Base-by-base conservation (phyloP, 1,284 basidiomycete species). In the Apiotrichum akiyoshidainum region DNA sequence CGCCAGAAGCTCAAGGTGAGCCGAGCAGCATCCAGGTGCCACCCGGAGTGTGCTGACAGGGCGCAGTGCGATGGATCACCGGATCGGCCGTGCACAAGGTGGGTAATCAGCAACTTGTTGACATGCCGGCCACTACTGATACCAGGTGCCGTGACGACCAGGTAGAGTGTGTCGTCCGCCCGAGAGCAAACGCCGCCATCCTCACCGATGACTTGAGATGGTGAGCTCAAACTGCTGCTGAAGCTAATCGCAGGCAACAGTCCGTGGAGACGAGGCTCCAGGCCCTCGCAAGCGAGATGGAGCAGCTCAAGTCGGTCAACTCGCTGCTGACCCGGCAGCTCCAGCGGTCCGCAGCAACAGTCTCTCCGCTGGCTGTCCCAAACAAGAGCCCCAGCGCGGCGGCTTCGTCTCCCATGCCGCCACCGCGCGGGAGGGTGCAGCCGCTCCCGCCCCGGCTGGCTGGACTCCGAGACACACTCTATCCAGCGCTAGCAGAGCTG, bases 1-100 rank as follows among this genome's bases (percentile, higher is more conserved):
- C 42, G 63, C 9, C 60, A 61, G 33, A 65, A 65, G 47, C 54
- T 65, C 34, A 65, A 65, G 57, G 63, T 59, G 49, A 13, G 59
- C 26, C 26, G n/a, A n/a, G n/a, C 41, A 16, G 17, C n/a, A 14
- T 37, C 34, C 10, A 7, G 8, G 26, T 16, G 14, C 37, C 37
- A 37, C 37, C 2, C 5, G 37, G 14, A 13, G 37, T 10, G 9
- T 13, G 39, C 55, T 60, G 46, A 60, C 55, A 1, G 33, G 11
- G n/a, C 5, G 14, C 48, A 61, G 60, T 61, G 60, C 56, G 60
- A 65, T 41, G 63, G 52, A 7, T 33, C 34, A 5, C 52, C 51
- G 5, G 53, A 58, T 44, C 45, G 46, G 22, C 39, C 60, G 2
- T 59, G 60, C 41, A 59, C 60, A 2, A 31, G 63, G 57, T 65